These are phyloP conservation scores for Backusella liffmaniae DNA, from an alignment of 192 early-diverging fungal genomes.

Conservation along the genomic window DNA sequence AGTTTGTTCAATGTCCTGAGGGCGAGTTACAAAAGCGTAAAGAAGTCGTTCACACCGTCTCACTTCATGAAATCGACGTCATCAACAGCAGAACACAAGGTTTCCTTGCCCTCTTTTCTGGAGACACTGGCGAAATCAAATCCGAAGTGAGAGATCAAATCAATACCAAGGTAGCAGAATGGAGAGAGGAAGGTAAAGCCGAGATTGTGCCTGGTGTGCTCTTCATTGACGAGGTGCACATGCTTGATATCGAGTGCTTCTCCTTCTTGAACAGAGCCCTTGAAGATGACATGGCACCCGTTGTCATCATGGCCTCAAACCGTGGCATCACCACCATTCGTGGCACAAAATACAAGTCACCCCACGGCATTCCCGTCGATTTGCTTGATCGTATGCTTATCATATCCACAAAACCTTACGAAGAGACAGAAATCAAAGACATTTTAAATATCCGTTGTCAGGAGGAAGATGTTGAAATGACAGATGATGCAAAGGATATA, in stretches of 20 bases:
- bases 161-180: slow-evolving; percentile 94
- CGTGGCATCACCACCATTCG: slow-evolving; percentile 93
- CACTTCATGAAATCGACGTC: slow-evolving; percentile 99
- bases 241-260: slow-evolving; percentile 99
- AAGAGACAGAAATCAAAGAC: slow-evolving; percentile 77
- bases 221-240: slow-evolving; percentile 99
- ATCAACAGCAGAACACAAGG: slow-evolving; percentile 98
- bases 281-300: slow-evolving; percentile 94
- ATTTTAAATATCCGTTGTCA: slow-evolving; percentile 88
- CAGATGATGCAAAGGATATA: slow-evolving; percentile 80
- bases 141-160: slow-evolving; percentile 96
- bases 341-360: slow-evolving; percentile 94
- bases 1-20: slow-evolving; percentile 99
- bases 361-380: slow-evolving; percentile 97
- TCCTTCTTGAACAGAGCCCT: slow-evolving; percentile 97
- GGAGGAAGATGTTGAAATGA: slow-evolving; percentile 93
- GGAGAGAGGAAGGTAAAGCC: slow-evolving; percentile 98
- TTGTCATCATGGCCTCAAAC: slow-evolving; percentile 99
- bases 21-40: slow-evolving; percentile 97
- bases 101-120: slow-evolving; percentile 96
- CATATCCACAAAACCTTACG: slow-evolving; percentile 90
- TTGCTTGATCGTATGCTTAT: slow-evolving; percentile 93
- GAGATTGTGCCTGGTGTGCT: slow-evolving; percentile 97
- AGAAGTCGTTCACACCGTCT: slow-evolving; percentile 96
- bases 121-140: slow-evolving; percentile 99